Percentiles rank a stretch among this genome's conserved stretches.
Conservation (phyloP, 306 rosid species). For the Quercus alba region DNA sequence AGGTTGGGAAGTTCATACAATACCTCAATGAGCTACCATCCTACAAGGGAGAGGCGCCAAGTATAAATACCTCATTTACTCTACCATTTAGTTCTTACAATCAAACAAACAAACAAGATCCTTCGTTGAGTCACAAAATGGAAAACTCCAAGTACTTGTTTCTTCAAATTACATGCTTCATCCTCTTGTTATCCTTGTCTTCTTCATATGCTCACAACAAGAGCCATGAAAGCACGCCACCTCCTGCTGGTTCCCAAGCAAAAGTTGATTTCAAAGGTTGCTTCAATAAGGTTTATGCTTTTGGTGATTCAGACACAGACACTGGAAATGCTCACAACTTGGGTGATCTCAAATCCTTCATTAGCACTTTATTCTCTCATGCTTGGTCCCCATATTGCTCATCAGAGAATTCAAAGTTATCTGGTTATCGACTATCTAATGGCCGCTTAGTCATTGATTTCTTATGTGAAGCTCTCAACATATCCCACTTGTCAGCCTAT, state of each 20-base stretch:
- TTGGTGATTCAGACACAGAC: no score
- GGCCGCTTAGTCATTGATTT: slow-evolving; percentile 20
- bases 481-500: neutral
- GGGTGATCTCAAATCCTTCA: no score
- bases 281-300: no score
- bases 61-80: neutral
- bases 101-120: neutral
- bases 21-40: neutral
- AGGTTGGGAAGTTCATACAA: no score
- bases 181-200: neutral
- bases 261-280: no score
- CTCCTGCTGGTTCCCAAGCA: neutral
- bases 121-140: neutral
- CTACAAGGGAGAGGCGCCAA: neutral
- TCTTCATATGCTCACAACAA: slow-evolving; percentile 4
- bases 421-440: no score
- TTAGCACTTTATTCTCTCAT: no score
- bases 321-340: no score
- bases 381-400: no score
- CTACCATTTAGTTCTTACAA: neutral
- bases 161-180: neutral
- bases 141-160: neutral
- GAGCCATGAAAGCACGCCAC: neutral
- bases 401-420: no score
- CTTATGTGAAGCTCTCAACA: neutral